Conservation (phyloP, 352 stramenopile genomes). For the Globisporangium viniferum region DNA sequence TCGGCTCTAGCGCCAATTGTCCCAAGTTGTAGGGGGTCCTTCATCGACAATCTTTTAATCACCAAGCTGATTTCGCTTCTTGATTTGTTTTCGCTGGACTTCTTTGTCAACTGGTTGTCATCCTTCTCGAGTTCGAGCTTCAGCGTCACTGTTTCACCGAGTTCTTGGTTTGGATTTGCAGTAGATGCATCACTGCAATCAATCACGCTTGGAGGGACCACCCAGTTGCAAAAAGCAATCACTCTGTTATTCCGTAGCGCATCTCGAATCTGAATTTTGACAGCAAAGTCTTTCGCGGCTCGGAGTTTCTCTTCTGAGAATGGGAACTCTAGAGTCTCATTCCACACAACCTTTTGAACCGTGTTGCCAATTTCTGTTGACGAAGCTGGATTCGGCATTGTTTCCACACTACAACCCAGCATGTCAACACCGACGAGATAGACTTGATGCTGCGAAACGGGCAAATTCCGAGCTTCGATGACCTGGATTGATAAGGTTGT, state of each 20-base stretch:
- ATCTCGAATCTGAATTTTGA: slow-evolving; percentile 25
- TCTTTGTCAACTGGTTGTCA: not conserved
- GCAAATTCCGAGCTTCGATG: slow-evolving; percentile 11
- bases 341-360: slow-evolving; percentile 11
- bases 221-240: slow-evolving; percentile 28
- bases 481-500: slow-evolving; percentile 12
- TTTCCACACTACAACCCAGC: slow-evolving; percentile 24
- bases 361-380: not conserved
- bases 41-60: not conserved
- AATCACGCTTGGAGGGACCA: slow-evolving; percentile 25
- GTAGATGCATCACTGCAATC: not conserved
- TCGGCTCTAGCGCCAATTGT: too few relatives aligned
- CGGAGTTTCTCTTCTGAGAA: slow-evolving; percentile 4
- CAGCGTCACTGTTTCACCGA: not conserved
- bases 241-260: slow-evolving; percentile 14
- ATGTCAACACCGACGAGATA: slow-evolving; percentile 19
- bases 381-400: slow-evolving; percentile 18
- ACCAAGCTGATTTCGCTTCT: slow-evolving; percentile 2
- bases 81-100: slow-evolving; percentile 2
- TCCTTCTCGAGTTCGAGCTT: slow-evolving; percentile 5
- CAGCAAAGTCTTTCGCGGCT: not conserved
- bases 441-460: slow-evolving; percentile 1
- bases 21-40: not conserved
- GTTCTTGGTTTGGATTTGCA: not conserved
- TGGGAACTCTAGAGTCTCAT: slow-evolving; percentile 17